Evolutionary conservation across 108 stramenopile species (phyloP).

Genomic region (Nitzschia sp.): DNA sequence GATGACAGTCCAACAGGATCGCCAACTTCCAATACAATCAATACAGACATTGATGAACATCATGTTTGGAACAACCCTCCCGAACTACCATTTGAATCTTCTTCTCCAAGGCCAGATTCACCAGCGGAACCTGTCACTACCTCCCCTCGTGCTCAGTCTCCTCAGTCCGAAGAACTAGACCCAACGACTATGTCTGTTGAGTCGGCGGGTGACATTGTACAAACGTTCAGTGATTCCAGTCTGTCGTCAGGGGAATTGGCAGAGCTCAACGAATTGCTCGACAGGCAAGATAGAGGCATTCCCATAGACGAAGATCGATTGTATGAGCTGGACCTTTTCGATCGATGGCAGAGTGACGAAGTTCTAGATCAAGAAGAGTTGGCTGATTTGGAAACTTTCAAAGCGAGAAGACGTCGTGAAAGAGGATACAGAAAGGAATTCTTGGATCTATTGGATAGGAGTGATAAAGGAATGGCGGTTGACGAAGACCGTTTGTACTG

Average conservation of each 20-base stretch:
- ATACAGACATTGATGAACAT: background rate
- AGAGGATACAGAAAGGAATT: constrained; percentile 20
- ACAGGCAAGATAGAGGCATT: constrained; percentile 22
- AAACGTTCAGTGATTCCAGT: constrained; percentile 19
- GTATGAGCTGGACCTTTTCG: constrained; percentile 25
- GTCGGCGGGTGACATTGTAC: constrained; percentile 5
- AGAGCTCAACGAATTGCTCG: constrained; percentile 24
- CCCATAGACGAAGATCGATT: constrained; percentile 24
- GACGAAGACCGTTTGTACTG: constrained; percentile 26
- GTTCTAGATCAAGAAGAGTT: constrained; percentile 4
- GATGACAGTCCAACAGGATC: constrained; percentile 2
- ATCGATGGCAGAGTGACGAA: constrained; percentile 26
- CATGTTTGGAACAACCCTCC: constrained; percentile 20
- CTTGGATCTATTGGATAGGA: constrained; percentile 3
- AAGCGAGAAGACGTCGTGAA: constrained; percentile 1
- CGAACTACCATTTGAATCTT: constrained; percentile 7
- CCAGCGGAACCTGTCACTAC: background rate
- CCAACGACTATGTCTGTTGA: background rate
- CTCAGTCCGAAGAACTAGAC: background rate
- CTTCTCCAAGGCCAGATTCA: background rate
- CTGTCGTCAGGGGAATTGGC: constrained; percentile 21
- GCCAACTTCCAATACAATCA: no score
- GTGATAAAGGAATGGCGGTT: constrained; percentile 5
- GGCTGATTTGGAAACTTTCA: constrained; percentile 10
- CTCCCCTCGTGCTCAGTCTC: background rate